Base-by-base conservation (phyloP, 1,139 yeast genomes). In the Pichia sp. region DNA sequence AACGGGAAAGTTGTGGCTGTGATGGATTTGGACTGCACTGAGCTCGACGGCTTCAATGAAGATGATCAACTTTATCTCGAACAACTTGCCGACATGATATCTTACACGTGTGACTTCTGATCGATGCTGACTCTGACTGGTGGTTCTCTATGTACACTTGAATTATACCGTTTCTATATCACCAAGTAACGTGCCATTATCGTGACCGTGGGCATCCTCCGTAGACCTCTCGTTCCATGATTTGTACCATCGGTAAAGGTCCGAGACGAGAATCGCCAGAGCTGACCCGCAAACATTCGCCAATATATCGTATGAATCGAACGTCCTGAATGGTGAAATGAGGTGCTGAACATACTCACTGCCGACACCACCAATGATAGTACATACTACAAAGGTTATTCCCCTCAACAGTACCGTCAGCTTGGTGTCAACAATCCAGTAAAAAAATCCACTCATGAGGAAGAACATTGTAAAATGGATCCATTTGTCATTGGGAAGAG, bases 21-120 rank as follows among this genome's bases (percentile, higher is more conserved):
- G 6, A 66, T 91, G 39, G 97, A 91, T 56, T 70, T 91, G 34
- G 98, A 91, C 56, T 85, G 95, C 55, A 59, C 76, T 39, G 72
- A 62, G 8, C 56, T 63, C 34, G 52, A 66, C 8, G 95, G 88
- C 0, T 88, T 88, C 55, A 77, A 72, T 48, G 74, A 71, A 27
- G 52, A 55, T 2, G 98, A 91, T 52, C 60, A 65, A 45, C 46
- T 62, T 38, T 70, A 64, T 46, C 64, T 91, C 46, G 93, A 83
- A 53, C 49, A 61, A 37, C 63, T 88, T 40, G 85, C 80, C 0
- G 44, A 41, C 3, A 41, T 63, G 34, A 67, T 88, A 27, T 67
- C 69, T 5, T 51, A 62, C 19, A 60, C 75, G 10, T 74, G 83
- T 51, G 62, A 67, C 20, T 68, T 41, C 25, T 37, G 29, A 19